These are phyloP conservation scores for Leucaena leucocephala DNA, from an alignment of 306 rosid species.

Conservation along the genomic window DNA sequence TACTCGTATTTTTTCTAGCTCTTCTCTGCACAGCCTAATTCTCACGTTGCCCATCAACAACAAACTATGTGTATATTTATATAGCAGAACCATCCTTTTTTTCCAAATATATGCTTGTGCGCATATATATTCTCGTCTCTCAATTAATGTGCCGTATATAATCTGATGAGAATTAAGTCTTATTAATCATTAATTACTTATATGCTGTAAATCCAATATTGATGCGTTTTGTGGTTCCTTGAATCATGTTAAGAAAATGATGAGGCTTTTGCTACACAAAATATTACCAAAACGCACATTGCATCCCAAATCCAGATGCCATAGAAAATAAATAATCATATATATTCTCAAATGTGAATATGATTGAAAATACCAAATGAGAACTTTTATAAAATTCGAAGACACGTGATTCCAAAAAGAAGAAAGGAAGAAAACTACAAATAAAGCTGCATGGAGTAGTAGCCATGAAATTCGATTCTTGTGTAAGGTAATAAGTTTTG, in stretches of 20 bases:
- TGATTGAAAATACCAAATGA: too few species aligned
- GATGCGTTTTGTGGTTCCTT: not conserved
- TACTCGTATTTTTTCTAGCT: constrained; percentile 15
- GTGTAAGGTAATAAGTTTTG: not conserved
- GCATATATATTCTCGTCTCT: not conserved
- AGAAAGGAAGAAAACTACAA: not conserved
- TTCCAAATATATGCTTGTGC: not conserved
- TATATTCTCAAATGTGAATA: too few species aligned
- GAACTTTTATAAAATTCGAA: too few species aligned
- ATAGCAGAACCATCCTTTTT: constrained; percentile 4
- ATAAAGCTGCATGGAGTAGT: not conserved
- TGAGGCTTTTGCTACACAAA: not conserved
- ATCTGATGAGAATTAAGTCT: not conserved
- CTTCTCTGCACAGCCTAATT: constrained; percentile 32
- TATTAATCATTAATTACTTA: too few species aligned
- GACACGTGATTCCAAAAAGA: not conserved
- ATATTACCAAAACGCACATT: too few species aligned
- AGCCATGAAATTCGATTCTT: not conserved
- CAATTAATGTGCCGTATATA: not conserved
- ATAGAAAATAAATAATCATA: too few species aligned
- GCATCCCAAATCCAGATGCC: too few species aligned
- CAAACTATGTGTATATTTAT: too few species aligned
- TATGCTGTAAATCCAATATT: too few species aligned
- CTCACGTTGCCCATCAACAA: too few species aligned
- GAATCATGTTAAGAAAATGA: not conserved